These are phyloP conservation scores for Wickerhamiella brachini DNA, from an alignment of 805 yeast species.

Conservation along the genomic window DNA sequence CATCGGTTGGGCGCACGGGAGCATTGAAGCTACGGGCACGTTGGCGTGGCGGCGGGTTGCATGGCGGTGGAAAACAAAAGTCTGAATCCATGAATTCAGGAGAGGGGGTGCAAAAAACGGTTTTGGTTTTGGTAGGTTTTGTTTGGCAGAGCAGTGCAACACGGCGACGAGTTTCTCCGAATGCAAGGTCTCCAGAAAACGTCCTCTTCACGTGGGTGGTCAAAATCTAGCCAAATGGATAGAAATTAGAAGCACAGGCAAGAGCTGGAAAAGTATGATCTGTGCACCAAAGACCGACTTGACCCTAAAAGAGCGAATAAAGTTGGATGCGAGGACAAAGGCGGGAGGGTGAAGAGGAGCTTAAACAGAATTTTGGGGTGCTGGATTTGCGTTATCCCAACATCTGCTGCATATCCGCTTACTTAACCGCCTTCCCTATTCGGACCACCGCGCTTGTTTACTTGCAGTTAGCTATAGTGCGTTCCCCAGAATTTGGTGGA, in stretches of 20 bases:
- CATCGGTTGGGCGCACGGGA: slow-evolving; percentile 1
- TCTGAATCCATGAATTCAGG: slow-evolving; percentile 1
- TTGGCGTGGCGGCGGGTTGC: background rate
- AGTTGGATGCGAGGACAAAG: background rate
- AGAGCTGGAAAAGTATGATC: background rate
- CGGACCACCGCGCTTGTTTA: background rate
- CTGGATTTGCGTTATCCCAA: background rate
- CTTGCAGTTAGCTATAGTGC: background rate
- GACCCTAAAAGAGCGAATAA: background rate
- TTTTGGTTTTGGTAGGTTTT: no score
- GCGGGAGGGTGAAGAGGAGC: background rate
- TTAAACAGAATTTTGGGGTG: background rate
- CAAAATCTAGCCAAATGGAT: background rate
- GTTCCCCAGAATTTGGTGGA: background rate
- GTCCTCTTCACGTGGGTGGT: background rate
- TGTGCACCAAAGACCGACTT: background rate
- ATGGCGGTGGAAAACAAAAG: slow-evolving; percentile 2
- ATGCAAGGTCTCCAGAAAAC: background rate
- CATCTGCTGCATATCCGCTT: background rate
- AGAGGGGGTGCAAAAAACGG: background rate
- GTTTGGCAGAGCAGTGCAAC: no score
- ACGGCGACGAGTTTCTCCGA: background rate
- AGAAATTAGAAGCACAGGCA: background rate
- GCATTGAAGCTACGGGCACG: slow-evolving; percentile 1
- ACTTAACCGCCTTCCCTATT: background rate